phyloP scores from a whole-genome alignment of 306 rosid species.

The Psophocarpus tetragonolobus region DNA sequence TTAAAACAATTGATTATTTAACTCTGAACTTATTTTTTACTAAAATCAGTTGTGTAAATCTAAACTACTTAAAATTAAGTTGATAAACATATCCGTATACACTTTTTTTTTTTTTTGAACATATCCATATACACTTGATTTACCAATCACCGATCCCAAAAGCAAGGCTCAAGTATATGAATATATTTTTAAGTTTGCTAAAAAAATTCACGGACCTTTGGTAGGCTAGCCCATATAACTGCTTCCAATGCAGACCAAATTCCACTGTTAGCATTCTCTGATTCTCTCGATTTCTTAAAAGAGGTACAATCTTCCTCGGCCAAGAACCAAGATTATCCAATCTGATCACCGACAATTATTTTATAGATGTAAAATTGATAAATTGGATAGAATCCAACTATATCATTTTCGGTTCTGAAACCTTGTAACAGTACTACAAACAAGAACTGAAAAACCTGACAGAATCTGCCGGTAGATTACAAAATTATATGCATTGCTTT shows the following conservation, averaged over 20 bases:
- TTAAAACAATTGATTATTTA: too few species aligned
- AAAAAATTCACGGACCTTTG: neutral
- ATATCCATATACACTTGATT: neutral
- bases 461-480: neutral
- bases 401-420: neutral
- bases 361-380: neutral
- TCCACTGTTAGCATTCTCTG: too few species aligned
- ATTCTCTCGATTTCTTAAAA: slow-evolving; percentile 9
- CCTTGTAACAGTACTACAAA: neutral
- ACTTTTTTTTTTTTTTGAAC: neutral
- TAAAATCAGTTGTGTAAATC: neutral
- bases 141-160: neutral
- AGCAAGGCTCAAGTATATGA: neutral
- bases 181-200: neutral
- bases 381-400: neutral
- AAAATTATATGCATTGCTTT: too few species aligned
- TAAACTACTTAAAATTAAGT: neutral
- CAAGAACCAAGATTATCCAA: neutral
- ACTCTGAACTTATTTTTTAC: neutral
- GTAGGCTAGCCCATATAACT: neutral
- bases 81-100: neutral
- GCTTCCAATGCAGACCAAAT: neutral
- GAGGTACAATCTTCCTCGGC: neutral
- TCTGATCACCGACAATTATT: neutral
- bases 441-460: neutral